phyloP scores from a whole-genome alignment of 768 basidiomycete genomes.

The Agaricus sinodeliciosus region DNA sequence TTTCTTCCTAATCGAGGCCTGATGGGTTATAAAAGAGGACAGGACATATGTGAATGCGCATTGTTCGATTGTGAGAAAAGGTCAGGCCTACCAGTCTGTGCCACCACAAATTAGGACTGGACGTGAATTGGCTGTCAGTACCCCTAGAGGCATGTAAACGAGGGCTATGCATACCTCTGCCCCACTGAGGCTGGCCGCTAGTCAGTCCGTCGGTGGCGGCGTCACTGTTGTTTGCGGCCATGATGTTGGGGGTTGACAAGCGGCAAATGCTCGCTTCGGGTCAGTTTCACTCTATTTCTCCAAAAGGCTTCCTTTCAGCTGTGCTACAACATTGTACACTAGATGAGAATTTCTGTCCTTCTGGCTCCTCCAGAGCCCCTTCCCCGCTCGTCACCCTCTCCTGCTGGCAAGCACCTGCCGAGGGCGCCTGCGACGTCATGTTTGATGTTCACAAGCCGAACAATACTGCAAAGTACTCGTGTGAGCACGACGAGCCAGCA shows the following conservation, averaged over 20 bases:
- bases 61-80: conserved; percentile 23
- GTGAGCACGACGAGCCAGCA: neutral
- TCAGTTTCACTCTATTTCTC: conserved; percentile 13
- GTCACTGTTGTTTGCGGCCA: conserved; percentile 8
- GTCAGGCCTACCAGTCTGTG: conserved; percentile 68
- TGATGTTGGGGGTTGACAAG: conserved; percentile 13
- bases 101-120: conserved; percentile 82
- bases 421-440: conserved; percentile 2
- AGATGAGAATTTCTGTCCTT: neutral
- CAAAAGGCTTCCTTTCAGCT: conserved; percentile 8
- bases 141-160: conserved; percentile 11
- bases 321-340: conserved; percentile 6
- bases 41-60: conserved; percentile 16
- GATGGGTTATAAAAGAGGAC: conserved; percentile 11
- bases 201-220: conserved; percentile 5
- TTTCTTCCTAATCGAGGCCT: conserved; percentile 78
- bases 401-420: neutral
- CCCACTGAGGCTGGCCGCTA: conserved; percentile 34
- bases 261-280: conserved; percentile 9
- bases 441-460: conserved; percentile 5
- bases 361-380: neutral
- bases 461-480: conserved; percentile 2
- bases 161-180: conserved; percentile 25
- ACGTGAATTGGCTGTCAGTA: conserved; percentile 16
- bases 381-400: neutral